phyloP scores from a whole-genome alignment of 352 stramenopile genomes.

The Phytophthora colocasiae region DNA sequence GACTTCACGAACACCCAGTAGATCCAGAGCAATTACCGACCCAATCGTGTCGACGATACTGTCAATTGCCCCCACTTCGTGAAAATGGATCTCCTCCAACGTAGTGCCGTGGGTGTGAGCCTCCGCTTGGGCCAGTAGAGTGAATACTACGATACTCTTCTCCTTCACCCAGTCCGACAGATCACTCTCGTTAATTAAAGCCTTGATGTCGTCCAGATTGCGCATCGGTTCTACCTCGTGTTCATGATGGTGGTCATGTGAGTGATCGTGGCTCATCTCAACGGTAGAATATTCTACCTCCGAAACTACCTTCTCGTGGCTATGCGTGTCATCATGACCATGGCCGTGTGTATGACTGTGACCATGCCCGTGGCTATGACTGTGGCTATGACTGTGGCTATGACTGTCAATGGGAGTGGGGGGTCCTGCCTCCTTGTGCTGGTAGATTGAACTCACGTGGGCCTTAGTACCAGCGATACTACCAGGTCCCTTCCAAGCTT shows the following conservation, averaged over 20 bases:
- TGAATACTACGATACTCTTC: conserved; percentile 93
- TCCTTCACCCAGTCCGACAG: conserved; percentile 91
- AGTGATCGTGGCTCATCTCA: conserved; percentile 34
- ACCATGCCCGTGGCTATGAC: conserved; percentile 26
- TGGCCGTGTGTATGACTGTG: conserved; percentile 38
- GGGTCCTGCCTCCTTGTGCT: conserved; percentile 64
- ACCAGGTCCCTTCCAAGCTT: conserved; percentile 87
- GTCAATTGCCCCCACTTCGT: conserved; percentile 98
- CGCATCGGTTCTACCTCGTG: conserved; percentile 77
- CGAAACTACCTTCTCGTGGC: conserved; percentile 12
- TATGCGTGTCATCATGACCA: conserved; percentile 32
- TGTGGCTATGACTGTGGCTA: conserved; percentile 22
- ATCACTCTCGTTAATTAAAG: conserved; percentile 80
- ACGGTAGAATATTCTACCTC: conserved; percentile 10
- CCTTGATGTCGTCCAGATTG: conserved; percentile 91
- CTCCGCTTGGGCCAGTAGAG: conserved; percentile 92
- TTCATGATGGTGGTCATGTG: conserved; percentile 34
- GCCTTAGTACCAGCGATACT: conserved; percentile 92
- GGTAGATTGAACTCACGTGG: conserved; percentile 88
- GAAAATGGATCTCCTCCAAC: conserved; percentile 96
- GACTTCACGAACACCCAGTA: conserved; percentile 91
- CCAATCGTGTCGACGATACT: conserved; percentile 98
- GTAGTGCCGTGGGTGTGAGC: conserved; percentile 93
- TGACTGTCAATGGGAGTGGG: conserved; percentile 25
- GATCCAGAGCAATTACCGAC: conserved; percentile 92